Conservation (phyloP, 169 alveolate species). For the Plasmodium fragile region DNA sequence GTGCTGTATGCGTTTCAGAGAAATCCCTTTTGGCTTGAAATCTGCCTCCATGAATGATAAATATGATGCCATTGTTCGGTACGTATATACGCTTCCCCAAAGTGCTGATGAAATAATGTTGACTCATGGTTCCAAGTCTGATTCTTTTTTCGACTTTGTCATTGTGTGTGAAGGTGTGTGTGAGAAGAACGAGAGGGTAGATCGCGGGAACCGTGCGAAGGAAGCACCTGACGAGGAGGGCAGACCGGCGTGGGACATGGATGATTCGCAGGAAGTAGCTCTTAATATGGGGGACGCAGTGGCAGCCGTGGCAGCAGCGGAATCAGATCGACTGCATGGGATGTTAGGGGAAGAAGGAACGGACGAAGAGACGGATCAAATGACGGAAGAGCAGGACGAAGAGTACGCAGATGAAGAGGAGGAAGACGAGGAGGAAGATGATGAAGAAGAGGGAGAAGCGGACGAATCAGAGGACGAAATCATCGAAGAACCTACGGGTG, state of each 20-base stretch:
- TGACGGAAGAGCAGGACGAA: neutral
- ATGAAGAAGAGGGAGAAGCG: neutral
- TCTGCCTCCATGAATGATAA: conserved; percentile 1
- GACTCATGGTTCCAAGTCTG: neutral
- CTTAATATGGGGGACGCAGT: neutral
- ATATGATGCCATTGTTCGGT: conserved; percentile 32
- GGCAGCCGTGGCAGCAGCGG: neutral
- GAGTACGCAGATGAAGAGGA: neutral
- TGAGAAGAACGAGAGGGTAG: neutral
- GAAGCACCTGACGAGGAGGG: neutral
- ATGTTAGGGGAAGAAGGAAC: neutral
- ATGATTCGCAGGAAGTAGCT: neutral
- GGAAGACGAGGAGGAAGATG: neutral
- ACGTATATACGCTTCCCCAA: conserved; percentile 45
- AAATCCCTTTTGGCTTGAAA: conserved; percentile 17
- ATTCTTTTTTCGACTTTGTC: conserved; percentile 39
- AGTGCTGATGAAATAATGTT: conserved; percentile 66
- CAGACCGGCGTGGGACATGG: neutral
- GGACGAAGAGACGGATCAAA: conserved; percentile 1
- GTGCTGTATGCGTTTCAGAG: neutral
- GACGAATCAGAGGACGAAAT: neutral
- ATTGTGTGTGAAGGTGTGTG: conserved; percentile 51
- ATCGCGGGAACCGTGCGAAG: neutral
- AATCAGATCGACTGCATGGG: neutral
- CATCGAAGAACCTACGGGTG: neutral